Evolutionary conservation across 2,329 filamentous ascomycete species (phyloP).

Genomic region (Scedosporium dehoogii): DNA sequence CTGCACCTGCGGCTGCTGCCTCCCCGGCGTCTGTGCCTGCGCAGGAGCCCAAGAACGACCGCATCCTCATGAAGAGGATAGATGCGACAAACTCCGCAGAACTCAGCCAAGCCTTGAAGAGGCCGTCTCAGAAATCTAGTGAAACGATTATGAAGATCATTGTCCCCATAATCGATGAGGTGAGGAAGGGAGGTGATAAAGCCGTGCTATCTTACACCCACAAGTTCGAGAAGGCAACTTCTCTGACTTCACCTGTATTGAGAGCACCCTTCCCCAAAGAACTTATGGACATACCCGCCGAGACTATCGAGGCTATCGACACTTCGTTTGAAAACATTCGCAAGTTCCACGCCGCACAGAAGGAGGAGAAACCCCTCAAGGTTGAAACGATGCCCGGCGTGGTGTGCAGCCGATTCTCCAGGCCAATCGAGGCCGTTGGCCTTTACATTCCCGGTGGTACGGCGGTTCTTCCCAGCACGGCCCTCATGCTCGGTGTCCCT

Average conservation of each 20-base stretch:
- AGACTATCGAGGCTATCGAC: slow-evolving; percentile 89
- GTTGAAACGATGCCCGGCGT: slow-evolving; percentile 99
- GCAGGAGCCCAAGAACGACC: slow-evolving; percentile 30
- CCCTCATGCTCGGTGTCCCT: slow-evolving; percentile 94
- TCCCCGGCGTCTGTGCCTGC: slow-evolving; percentile 24
- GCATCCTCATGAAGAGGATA: slow-evolving; percentile 76
- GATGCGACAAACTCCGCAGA: slow-evolving; percentile 54
- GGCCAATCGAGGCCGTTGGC: slow-evolving; percentile 92
- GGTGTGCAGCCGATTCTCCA: slow-evolving; percentile 81
- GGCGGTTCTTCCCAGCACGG: slow-evolving; percentile 91
- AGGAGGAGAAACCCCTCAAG: slow-evolving; percentile 67
- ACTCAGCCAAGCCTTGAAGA: slow-evolving; percentile 66
- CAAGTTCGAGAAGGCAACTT: slow-evolving; percentile 95
- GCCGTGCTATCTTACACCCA: slow-evolving; percentile 89
- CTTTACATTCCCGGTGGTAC: slow-evolving; percentile 94
- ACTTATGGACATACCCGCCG: slow-evolving; percentile 74
- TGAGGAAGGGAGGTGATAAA: slow-evolving; percentile 74
- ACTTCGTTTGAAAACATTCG: slow-evolving; percentile 88
- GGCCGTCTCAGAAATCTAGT: slow-evolving; percentile 90
- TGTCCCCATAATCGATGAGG: slow-evolving; percentile 80
- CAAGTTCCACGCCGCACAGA: slow-evolving; percentile 87
- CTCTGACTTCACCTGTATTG: slow-evolving; percentile 78
- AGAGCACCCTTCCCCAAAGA: slow-evolving; percentile 77
- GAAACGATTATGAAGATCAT: slow-evolving; percentile 89
- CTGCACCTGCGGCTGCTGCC: slow-evolving; percentile 22